Conservation (phyloP, 345 rosid species). For the Ailanthus altissimus region DNA sequence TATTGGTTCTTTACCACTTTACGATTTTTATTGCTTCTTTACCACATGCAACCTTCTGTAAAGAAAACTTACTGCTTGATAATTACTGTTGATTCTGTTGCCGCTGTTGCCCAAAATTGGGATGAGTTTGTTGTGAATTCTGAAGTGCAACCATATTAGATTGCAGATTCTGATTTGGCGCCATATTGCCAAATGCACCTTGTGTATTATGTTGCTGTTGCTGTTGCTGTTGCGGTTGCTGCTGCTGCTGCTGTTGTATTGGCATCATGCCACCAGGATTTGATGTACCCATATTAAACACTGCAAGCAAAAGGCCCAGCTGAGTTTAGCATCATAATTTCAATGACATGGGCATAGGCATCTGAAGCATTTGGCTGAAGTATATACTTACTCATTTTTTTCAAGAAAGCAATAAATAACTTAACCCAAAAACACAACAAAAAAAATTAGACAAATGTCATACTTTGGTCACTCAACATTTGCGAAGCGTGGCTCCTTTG, state of each 20-base stretch:
- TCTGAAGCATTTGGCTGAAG: neutral
- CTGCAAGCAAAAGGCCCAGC: conserved; percentile 43
- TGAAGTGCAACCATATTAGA: conserved; percentile 68
- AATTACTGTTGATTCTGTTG: conserved; percentile 75
- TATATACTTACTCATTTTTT: neutral
- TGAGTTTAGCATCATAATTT: neutral
- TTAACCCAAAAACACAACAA: neutral
- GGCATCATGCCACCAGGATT: conserved; percentile 71
- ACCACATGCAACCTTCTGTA: neutral
- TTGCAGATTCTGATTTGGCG: conserved; percentile 66
- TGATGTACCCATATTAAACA: conserved; percentile 73
- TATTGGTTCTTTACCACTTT: neutral
- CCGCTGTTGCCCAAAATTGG: conserved; percentile 63
- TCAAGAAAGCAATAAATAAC: neutral
- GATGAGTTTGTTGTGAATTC: conserved; percentile 59
- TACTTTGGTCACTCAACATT: conserved; percentile 79
- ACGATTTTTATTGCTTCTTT: too few relatives aligned
- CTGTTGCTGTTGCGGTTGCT: conserved; percentile 48
- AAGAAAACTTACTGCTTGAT: neutral
- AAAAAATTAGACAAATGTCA: conserved; percentile 22
- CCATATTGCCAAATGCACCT: conserved; percentile 66
- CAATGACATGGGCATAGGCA: neutral
- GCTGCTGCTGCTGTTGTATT: too few relatives aligned
- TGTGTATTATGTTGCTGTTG: conserved; percentile 63
- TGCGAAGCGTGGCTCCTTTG: conserved; percentile 77